phyloP scores from a whole-genome alignment of 805 yeast species.

The Candida incommunis region DNA sequence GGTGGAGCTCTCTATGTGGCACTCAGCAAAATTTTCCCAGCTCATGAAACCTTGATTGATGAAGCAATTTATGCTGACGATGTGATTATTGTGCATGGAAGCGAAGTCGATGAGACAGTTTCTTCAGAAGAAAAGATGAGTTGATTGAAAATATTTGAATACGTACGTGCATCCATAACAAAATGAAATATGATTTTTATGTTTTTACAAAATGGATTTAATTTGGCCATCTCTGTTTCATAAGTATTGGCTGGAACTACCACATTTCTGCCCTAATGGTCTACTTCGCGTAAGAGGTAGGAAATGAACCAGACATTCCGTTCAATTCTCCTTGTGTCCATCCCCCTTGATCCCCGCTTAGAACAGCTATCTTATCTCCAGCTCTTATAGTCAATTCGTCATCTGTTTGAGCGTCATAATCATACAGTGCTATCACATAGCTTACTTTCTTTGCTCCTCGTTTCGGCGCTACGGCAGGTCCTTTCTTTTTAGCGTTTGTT shows the following conservation, averaged over 20 bases:
- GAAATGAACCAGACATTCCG: conserved; percentile 58
- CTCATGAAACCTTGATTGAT: not conserved
- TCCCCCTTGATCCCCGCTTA: conserved; percentile 64
- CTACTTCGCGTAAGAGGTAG: conserved; percentile 52
- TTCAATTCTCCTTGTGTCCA: conserved; percentile 87
- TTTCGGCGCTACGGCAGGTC: conserved; percentile 73
- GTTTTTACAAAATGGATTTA: too few species aligned
- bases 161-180: too few species aligned
- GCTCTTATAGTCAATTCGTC: conserved; percentile 61
- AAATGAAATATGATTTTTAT: too few species aligned
- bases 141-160: too few species aligned
- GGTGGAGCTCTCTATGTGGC: conserved; percentile 8
- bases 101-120: too few species aligned
- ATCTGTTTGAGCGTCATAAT: conserved; percentile 61
- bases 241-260: too few species aligned
- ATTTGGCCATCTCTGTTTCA: too few species aligned
- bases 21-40: conserved; percentile 2
- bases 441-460: conserved; percentile 53
- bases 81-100: too few species aligned
- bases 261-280: too few species aligned
- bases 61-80: not conserved
- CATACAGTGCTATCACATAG: conserved; percentile 50
- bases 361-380: conserved; percentile 60
- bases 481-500: conserved; percentile 32
- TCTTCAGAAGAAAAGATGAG: too few species aligned